Base-by-base conservation (phyloP, 2,329 filamentous ascomycete genomes). In the Berkeleyomyces rouxiae region DNA sequence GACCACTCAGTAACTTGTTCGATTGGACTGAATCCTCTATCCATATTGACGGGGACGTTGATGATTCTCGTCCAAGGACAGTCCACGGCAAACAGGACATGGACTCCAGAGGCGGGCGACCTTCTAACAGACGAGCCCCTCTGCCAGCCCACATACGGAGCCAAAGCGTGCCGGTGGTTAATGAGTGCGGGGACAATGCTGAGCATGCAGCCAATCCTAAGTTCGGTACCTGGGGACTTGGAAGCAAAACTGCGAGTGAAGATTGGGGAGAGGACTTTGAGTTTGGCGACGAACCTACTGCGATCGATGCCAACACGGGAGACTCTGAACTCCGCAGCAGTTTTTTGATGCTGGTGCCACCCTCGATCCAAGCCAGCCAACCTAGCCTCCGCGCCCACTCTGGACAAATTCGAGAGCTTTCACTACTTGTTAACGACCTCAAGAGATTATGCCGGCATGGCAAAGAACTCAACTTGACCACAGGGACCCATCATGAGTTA, bases 251-350 rank as follows among this genome's bases (percentile, higher is more conserved):
- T 13, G 84, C 85, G 9, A 91, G 86, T 65, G 89, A 95, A 70
- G 88, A 93, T 69, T 95, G 89, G 89, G 89, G 92, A 68, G 87
- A 91, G 66, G 89, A 95, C 71, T 93, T 95, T 68, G 87, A 92
- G 65, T 91, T 92, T 70, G 79, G 79, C 7, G 64, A 65, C 16
- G 76, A 74, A 36, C 71, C 77, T 40, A 75, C 74, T 51, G 68
- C 72, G 43, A 70, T 66, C 3, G 72, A 72, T n/a, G 51, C 51
- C 51, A 70, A 72, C 44, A 72, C 72, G 42, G 71, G 71, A 3
- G 68, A 69, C 42, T 65, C 63, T 31, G 66, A 67, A 46, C 37
- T 61, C 3, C 64, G 23, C 66, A 70, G 63, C 61, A 69, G 33
- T 73, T 75, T 67, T 69, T 72, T 47, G 71, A 87, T 90, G 82